Percentiles rank a stretch among this genome's conserved stretches.
phyloP scores from a whole-genome alignment of 2,329 filamentous ascomycete genomes.

The Bipolaris bicolor region DNA sequence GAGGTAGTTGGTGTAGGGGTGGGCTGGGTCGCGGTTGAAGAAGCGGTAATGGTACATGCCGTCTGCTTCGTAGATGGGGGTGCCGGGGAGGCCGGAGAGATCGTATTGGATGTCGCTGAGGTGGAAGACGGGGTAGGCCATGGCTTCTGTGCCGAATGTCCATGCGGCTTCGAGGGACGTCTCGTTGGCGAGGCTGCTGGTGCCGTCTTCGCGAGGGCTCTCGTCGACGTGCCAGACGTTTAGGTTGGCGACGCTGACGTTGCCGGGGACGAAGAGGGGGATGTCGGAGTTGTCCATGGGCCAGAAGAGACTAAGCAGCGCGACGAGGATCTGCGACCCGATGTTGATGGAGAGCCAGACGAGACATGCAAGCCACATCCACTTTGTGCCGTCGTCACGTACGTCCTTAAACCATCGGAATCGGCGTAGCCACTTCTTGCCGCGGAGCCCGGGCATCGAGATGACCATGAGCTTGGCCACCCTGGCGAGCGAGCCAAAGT shows the following conservation, averaged over 20 bases:
- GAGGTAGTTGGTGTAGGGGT: constrained; percentile 37
- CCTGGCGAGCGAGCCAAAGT: constrained; percentile 39
- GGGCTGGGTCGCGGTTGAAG: constrained; percentile 41
- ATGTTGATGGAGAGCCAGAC: constrained; percentile 44
- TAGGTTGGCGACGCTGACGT: constrained; percentile 37
- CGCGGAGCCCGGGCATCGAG: constrained; percentile 37
- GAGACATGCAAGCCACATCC: constrained; percentile 44
- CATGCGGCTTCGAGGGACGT: constrained; percentile 35
- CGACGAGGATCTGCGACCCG: constrained; percentile 44
- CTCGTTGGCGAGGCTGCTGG: constrained; percentile 10
- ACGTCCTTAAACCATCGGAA: constrained; percentile 40
- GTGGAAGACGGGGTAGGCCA: constrained; percentile 28
- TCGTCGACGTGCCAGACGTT: constrained; percentile 27
- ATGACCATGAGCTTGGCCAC: constrained; percentile 45
- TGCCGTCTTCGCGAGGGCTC: neutral
- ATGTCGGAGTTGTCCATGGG: constrained; percentile 39
- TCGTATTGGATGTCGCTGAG: constrained; percentile 25
- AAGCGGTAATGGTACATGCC: constrained; percentile 39
- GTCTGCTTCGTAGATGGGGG: constrained; percentile 34
- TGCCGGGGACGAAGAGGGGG: constrained; percentile 37
- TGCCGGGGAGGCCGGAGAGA: constrained; percentile 30
- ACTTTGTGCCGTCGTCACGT: constrained; percentile 37
- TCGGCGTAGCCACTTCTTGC: constrained; percentile 30
- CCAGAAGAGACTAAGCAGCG: constrained; percentile 43
- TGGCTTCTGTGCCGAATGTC: constrained; percentile 39